Evolutionary conservation across 2,329 filamentous ascomycete genomes (phyloP).

Genomic region (Diplodia scrobiculata): DNA sequence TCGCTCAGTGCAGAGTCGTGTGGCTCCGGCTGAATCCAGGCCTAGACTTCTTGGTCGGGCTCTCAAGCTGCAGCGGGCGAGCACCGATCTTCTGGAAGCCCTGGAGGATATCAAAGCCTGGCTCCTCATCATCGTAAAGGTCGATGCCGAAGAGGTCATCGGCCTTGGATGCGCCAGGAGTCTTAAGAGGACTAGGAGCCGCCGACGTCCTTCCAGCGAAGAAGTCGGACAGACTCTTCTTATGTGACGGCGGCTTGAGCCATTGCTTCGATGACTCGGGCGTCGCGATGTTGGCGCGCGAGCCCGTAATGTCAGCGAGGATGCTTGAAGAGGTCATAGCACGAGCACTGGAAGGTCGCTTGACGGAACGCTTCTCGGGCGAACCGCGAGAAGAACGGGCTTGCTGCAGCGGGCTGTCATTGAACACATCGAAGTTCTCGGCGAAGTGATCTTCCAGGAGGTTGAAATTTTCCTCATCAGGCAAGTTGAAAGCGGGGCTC

Average conservation of each 20-base stretch:
- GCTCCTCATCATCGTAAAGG: conserved; percentile 63
- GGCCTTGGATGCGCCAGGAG: conserved; percentile 15
- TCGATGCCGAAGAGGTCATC: conserved; percentile 60
- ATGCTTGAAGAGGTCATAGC: conserved; percentile 63
- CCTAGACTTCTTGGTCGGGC: conserved; percentile 24
- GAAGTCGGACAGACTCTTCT: conserved; percentile 28
- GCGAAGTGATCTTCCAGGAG: conserved; percentile 53
- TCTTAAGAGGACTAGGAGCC: conserved; percentile 25
- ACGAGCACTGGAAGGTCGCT: conserved; percentile 64
- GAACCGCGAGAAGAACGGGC: conserved; percentile 57
- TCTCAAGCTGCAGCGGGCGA: conserved; percentile 21
- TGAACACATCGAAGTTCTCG: conserved; percentile 65
- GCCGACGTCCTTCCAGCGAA: conserved; percentile 27
- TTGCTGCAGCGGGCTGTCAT: conserved; percentile 47
- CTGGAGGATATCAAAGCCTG: conserved; percentile 70
- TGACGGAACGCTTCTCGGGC: conserved; percentile 65
- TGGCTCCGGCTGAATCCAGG: conserved; percentile 12
- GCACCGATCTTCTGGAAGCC: conserved; percentile 74
- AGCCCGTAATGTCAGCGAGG: conserved; percentile 62
- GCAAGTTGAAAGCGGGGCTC: conserved; percentile 67
- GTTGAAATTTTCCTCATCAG: conserved; percentile 60
- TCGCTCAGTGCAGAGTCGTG: conserved; percentile 20
- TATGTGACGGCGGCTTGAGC: conserved; percentile 50
- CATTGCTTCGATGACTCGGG: conserved; percentile 50
- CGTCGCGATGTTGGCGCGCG: conserved; percentile 53